Base-by-base conservation (phyloP, 768 basidiomycete species). In the Panus rudis region DNA sequence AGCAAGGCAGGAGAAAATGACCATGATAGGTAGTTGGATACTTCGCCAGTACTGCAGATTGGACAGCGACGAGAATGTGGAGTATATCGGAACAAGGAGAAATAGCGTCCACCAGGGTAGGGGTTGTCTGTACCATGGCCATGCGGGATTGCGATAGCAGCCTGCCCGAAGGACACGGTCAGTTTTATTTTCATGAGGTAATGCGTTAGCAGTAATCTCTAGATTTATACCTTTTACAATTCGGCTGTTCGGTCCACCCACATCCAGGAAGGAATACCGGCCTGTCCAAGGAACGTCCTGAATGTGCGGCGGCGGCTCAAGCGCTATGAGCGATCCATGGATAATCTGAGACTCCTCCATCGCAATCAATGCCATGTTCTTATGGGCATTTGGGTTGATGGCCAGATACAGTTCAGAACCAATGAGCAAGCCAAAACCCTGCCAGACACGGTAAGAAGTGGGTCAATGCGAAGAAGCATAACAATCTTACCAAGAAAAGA, bases 391-490 rank as follows among this genome's bases (percentile, higher is more conserved):
- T 13, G 68, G 71, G 58, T 87, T 81, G 33, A 90, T 66, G 3
- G 86, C 70, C 32, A 88, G 71, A 60, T 82, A 88, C 41, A 90
- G 65, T 54, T 91, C 89, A 4, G 84, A 88, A 28, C 88, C 88
- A 46, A 90, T 84, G 17, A 83, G 84, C 43, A 91, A 64, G 35
- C 88, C 86, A 56, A 90, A 91, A 6, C 89, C 88, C 85, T 87
- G 47, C 3, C 38, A 6, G 6, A 45, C 19, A 23, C 31, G 3
- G 13, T 22, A 43, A 34, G 27, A 23, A 12, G 14, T 6, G 45
- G 32, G 24, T n/a, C 14, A 14, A 12, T 6, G 20, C 2, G 42
- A 3, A 43, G 32, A 23, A 3, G 12, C 34, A 14, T 17, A 33
- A 25, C 4, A 20, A 10, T 34, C 72, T 46, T 55, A 83, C 84